A percentile compares a stretch with the other conserved stretches of the same genome.
Conservation (phyloP, 2,329 filamentous ascomycete genomes). For the Xylaria sp. region DNA sequence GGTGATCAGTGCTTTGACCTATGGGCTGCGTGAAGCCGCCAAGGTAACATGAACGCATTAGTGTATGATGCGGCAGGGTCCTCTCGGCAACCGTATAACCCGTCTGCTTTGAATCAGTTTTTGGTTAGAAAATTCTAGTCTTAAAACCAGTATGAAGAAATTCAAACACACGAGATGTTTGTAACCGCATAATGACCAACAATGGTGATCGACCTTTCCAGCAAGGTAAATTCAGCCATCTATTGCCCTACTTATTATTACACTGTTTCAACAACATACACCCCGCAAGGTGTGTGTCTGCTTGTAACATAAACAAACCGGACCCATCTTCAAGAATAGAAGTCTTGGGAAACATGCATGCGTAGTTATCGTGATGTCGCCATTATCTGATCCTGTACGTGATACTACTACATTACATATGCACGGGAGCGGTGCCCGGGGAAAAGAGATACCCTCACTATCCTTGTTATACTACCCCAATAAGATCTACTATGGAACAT, state of each 20-base stretch:
- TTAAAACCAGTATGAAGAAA: slow-evolving; percentile 7
- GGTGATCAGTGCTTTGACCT: slow-evolving; percentile 28
- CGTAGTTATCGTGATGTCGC: slow-evolving; percentile 5
- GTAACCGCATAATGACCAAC: slow-evolving; percentile 21
- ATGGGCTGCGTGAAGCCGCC: slow-evolving; percentile 6
- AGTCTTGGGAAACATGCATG: background rate
- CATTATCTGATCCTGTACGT: background rate
- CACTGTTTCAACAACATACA: background rate
- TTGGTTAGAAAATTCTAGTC: slow-evolving; percentile 9
- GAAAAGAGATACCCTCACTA: background rate
- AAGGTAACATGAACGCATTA: slow-evolving; percentile 25
- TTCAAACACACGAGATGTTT: slow-evolving; percentile 11
- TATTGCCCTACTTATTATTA: background rate
- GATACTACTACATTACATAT: slow-evolving; percentile 1
- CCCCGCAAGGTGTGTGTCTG: background rate
- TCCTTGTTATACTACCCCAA: slow-evolving; percentile 12
- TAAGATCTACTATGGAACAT: slow-evolving; percentile 16
- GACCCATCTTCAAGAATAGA: too few species aligned
- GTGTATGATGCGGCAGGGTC: slow-evolving; percentile 12
- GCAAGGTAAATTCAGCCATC: background rate
- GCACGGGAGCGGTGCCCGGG: background rate
- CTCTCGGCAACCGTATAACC: slow-evolving; percentile 13
- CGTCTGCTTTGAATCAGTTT: slow-evolving; percentile 5
- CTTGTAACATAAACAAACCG: background rate
- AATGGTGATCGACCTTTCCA: slow-evolving; percentile 4